Conservation (phyloP, 192 early-diverging fungal species). For the Coemansia asiatica region DNA sequence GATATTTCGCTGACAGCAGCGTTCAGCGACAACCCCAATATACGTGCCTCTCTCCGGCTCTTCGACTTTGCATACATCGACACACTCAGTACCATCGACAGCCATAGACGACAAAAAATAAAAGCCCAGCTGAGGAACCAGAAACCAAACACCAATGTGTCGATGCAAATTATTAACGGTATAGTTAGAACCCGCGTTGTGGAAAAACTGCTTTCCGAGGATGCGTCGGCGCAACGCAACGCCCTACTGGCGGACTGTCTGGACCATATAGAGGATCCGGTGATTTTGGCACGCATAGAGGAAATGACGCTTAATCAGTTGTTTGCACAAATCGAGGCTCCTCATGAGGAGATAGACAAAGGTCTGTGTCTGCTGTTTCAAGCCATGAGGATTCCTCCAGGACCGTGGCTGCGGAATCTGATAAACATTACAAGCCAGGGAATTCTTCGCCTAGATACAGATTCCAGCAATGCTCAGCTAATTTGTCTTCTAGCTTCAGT, state of each 20-base stretch:
- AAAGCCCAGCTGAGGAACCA: background rate
- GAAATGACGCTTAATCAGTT: background rate
- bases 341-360: constrained; percentile 4
- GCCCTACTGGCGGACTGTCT: constrained; percentile 1
- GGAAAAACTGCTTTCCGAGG: background rate
- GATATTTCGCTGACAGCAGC: constrained; percentile 5
- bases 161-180: background rate
- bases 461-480: constrained; percentile 3
- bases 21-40: constrained; percentile 12
- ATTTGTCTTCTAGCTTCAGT: constrained; percentile 17
- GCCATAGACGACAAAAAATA: background rate
- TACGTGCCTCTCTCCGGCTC: constrained; percentile 34
- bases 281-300: background rate
- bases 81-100: background rate
- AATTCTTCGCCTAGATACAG: background rate
- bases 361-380: background rate
- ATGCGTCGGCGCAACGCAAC: background rate
- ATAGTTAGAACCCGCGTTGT: background rate
- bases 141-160: background rate
- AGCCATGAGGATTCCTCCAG: background rate
- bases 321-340: background rate
- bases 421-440: background rate
- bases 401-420: constrained; percentile 10
- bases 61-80: constrained; percentile 34
- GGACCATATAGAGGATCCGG: background rate